Base-by-base conservation (phyloP, 768 basidiomycete genomes). In the Tylopilus subfusipes region DNA sequence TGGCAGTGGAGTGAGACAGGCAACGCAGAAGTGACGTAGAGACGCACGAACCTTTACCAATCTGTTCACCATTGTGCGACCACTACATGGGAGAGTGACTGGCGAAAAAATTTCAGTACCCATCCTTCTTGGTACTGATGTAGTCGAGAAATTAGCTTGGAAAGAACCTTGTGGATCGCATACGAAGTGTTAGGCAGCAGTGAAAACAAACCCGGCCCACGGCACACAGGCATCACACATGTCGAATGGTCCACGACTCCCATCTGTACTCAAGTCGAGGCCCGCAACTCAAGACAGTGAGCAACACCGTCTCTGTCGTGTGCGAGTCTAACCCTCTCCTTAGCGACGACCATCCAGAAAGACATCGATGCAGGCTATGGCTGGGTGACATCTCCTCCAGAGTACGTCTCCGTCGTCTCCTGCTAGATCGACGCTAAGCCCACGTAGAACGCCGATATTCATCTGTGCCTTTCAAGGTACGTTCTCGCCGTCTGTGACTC, bases 381-480 rank as follows among this genome's bases (percentile, higher is more conserved):
- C 3, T 82, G 82, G 48, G 80, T 84, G 30, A 87, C 89, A 0
- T 78, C 77, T 25, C 85, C 89, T 12, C 63, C 77, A 48, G 82
- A 86, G 89, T 90, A 63, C 48, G 84, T 42, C 39, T 56, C 31
- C 45, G 7, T 19, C 33, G 9, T 19, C 19, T n/a, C 16, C 52
- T 24, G 13, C 29, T 46, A 30, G 27, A 36, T 39, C 47, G 18
- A 57, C 40, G 27, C 55, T 62, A 12, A 56, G 19, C 27, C 30
- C 48, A 45, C 46, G 22, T 54, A 91, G 90, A 57, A 90, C 88
- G 2, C 83, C 88, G 1, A 86, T 92, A n/a, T 89, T 82, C 66
- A 90, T 92, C 52, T 92, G 90, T 61, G 84, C 77, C 4, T 73
- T 86, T 33, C 70, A 79, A 61, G 78, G 86, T 85, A 68, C 30